Evolutionary conservation across 2,329 filamentous ascomycete genomes (phyloP), one percentile per base, ranked within the genome.

Genomic region (Ascocoryne sarcoides): DNA sequence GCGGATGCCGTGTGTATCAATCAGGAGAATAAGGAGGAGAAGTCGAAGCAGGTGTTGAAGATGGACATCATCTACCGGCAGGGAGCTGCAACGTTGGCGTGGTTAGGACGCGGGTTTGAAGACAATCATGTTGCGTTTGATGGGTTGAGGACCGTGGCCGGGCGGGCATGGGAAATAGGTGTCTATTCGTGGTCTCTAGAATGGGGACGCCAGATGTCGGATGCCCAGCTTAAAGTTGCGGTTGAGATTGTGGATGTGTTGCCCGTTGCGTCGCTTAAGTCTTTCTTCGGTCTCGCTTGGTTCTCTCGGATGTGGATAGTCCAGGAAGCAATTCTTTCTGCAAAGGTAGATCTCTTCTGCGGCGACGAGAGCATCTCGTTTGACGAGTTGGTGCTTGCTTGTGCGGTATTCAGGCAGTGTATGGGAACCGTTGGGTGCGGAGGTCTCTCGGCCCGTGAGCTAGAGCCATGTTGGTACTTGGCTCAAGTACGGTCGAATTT

Each of bases 401-500:
- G 30, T 32, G 30, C 30, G 4, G 30, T 32, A 32, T 32, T 32
- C n/a, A 32, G 30, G 18, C 30, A 32, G 5, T 32, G 4, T 5
- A 32, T 32, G 30, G 30, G 30, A 32, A 32, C 30, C 15, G n/a
- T 32, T 15, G 30, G 30, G 18, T 32, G 30, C 10, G 30, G 30
- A 15, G 30, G 30, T 32, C 30, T 32, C 18, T 14, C 30, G 18
- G 18, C 3, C 14, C 10, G 10, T 8, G 30, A 14, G 30, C 15
- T 32, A 17, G 30, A 32, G n/a, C 30, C 30, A 15, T 32, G 30
- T 10, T 32, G 30, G 30, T 32, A 32, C 30, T 17, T 32, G 7
- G 30, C 30, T 32, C 30, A 32, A 32, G 30, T 32, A 32, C 30
- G 18, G 18, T 32, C 30, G n/a, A 32, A 32, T 15, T 32, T 32